Conservation (phyloP, 2,329 filamentous ascomycete genomes). For the Penicillium sclerotiorum region DNA sequence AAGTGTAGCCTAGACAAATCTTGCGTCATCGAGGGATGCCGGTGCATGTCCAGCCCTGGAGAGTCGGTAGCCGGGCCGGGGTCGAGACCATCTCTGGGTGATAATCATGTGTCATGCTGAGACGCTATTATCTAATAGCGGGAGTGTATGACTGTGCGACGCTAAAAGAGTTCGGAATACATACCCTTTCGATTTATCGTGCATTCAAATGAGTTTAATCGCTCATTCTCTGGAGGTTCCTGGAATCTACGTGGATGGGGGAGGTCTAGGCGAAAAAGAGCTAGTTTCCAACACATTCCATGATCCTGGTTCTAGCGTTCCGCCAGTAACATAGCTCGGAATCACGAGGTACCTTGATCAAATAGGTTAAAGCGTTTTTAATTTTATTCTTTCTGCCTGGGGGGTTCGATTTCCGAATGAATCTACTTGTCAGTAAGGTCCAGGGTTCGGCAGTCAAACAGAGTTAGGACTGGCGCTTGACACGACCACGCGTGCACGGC, state of each 20-base stretch:
- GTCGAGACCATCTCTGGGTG: conserved; percentile 17
- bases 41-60: neutral
- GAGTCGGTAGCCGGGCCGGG: conserved; percentile 10
- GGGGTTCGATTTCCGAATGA: neutral
- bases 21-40: conserved; percentile 15
- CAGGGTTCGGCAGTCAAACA: neutral
- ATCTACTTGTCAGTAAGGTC: neutral
- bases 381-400: no score
- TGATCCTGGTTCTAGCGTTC: neutral
- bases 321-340: neutral
- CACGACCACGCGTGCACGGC: neutral
- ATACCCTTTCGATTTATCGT: neutral
- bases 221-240: neutral
- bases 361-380: no score
- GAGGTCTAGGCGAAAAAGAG: neutral
- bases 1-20: neutral
- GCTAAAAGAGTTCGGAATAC: neutral
- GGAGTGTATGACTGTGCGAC: neutral
- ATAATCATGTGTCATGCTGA: conserved; percentile 26
- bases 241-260: neutral
- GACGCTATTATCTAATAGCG: conserved; percentile 25
- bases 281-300: neutral
- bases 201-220: neutral
- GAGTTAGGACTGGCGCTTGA: neutral
- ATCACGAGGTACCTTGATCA: no score